A percentile compares a stretch with the other conserved stretches of the same genome.
phyloP scores from a whole-genome alignment of 2,329 filamentous ascomycete genomes.

The Ophiostoma tasmaniense region DNA sequence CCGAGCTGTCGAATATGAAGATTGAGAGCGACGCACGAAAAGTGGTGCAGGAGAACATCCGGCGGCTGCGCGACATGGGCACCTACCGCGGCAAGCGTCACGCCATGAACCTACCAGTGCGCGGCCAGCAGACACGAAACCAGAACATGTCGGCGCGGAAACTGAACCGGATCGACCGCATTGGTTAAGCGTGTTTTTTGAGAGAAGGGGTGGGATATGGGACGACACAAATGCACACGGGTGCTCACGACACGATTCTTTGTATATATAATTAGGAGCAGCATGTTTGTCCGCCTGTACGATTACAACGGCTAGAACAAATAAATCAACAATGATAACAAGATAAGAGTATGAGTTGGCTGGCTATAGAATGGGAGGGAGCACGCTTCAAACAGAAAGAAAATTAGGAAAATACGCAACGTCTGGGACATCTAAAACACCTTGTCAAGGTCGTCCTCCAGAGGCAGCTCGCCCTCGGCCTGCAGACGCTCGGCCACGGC shows the following conservation, averaged over 20 bases:
- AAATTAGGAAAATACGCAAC: neutral
- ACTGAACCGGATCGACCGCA: constrained; percentile 50
- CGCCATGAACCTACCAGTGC: constrained; percentile 83
- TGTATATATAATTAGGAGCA: constrained; percentile 6
- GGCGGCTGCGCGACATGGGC: constrained; percentile 79
- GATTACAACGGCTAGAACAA: neutral
- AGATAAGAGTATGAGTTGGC: neutral
- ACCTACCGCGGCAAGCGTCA: constrained; percentile 82
- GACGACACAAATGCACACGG: neutral
- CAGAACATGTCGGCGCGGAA: constrained; percentile 56
- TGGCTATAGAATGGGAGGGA: neutral
- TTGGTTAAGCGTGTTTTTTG: constrained; percentile 25
- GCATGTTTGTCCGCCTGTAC: constrained; percentile 5
- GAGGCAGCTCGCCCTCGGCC: constrained; percentile 40
- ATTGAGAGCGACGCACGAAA: constrained; percentile 82
- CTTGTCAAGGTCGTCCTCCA: constrained; percentile 44
- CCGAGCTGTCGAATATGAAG: constrained; percentile 81
- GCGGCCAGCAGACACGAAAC: constrained; percentile 79
- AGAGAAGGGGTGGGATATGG: neutral
- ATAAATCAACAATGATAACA: neutral
- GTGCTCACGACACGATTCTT: constrained; percentile 8
- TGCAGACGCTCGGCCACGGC: constrained; percentile 60
- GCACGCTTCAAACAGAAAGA: neutral
- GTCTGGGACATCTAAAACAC: neutral
- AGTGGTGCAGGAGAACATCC: constrained; percentile 75